phyloP scores from a whole-genome alignment of 495 filamentous ascomycete species.

The Parathielavia appendiculata region DNA sequence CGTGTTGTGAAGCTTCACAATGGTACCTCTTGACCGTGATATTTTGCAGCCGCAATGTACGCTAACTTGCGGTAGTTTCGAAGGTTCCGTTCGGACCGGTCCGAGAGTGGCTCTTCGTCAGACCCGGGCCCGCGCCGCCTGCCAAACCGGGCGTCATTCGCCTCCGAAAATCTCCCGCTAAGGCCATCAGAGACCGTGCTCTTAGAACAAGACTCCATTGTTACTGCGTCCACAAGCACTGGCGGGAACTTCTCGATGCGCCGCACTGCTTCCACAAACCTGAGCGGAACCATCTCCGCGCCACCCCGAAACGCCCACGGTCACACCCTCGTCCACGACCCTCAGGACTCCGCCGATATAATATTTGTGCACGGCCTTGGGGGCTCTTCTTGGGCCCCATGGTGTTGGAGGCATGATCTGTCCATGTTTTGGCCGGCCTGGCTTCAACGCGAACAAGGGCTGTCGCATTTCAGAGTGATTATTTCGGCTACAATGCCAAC shows the following conservation, averaged over 20 bases:
- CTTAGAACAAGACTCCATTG: background rate
- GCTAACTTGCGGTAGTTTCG: background rate
- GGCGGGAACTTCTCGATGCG: background rate
- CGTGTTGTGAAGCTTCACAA: no score
- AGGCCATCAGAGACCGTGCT: background rate
- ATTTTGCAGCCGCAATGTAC: background rate
- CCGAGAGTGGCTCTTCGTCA: background rate
- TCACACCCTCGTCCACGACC: background rate
- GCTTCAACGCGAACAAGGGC: slow-evolving; percentile 2
- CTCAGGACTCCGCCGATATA: background rate
- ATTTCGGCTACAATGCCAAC: slow-evolving; percentile 7
- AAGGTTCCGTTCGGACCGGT: background rate
- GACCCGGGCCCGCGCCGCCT: background rate
- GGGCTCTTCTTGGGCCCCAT: slow-evolving; percentile 1
- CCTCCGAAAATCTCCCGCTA: background rate
- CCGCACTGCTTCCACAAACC: background rate
- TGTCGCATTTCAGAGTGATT: slow-evolving; percentile 1
- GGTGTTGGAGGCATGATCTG: slow-evolving; percentile 3
- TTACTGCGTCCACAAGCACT: background rate
- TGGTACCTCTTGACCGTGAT: no score
- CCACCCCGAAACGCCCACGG: background rate
- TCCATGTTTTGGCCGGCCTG: slow-evolving; percentile 4
- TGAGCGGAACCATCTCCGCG: background rate
- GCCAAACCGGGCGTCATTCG: background rate
- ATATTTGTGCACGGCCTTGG: slow-evolving; percentile 5